phyloP scores from a whole-genome alignment of 495 filamentous ascomycete species.

The Hyaloscypha hepaticicola region DNA sequence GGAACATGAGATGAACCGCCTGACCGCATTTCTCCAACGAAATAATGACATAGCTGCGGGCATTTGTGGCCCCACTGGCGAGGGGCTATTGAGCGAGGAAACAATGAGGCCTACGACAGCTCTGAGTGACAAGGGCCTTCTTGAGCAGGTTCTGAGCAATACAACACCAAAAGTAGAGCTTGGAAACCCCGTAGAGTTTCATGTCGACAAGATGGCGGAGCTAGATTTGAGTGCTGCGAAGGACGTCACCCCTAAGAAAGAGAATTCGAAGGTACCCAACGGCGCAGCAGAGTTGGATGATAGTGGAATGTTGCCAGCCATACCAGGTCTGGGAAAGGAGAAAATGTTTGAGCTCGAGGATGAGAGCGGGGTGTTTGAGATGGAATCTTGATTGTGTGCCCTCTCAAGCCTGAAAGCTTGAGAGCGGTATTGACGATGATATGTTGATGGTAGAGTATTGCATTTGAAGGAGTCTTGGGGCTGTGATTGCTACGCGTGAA shows the following conservation, averaged over 20 bases:
- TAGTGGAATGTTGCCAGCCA: conserved; percentile 4
- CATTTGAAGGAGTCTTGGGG: background rate
- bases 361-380: conserved; percentile 19
- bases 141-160: conserved; percentile 30
- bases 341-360: conserved; percentile 23
- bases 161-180: conserved; percentile 31
- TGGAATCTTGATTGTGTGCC: conserved; percentile 22
- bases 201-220: conserved; percentile 7
- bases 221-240: conserved; percentile 5
- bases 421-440: background rate
- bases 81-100: conserved; percentile 22
- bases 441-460: background rate
- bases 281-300: background rate
- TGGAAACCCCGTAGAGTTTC: conserved; percentile 25
- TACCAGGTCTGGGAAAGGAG: background rate
- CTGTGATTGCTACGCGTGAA: background rate
- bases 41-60: conserved; percentile 55
- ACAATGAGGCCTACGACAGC: conserved; percentile 29
- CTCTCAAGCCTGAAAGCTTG: background rate
- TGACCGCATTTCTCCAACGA: conserved; percentile 58
- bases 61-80: conserved; percentile 6
- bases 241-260: background rate
- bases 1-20: conserved; percentile 56
- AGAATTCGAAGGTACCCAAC: background rate
- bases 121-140: conserved; percentile 27